Percentiles rank a stretch among this genome's conserved stretches.
Evolutionary conservation across 352 stramenopile genomes (phyloP).

Genomic region (Paralagenidium karlingii): DNA sequence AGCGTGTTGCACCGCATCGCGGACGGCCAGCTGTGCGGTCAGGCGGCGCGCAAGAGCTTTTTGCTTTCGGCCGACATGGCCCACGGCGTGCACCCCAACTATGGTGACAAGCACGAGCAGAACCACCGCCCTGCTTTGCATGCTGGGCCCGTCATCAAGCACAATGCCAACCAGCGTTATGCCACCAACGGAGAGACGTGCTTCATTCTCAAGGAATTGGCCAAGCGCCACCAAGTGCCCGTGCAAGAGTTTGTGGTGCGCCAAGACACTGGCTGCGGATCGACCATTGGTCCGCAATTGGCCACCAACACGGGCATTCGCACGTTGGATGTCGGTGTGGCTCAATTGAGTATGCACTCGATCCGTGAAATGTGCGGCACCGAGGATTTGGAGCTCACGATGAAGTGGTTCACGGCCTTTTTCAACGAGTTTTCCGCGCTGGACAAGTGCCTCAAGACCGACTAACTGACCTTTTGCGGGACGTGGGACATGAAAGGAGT

Average conservation of each 20-base stretch:
- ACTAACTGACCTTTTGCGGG: constrained; percentile 16
- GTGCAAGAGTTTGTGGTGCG: constrained; percentile 96
- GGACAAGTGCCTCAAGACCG: constrained; percentile 70
- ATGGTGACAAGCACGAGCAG: constrained; percentile 91
- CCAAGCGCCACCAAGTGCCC: constrained; percentile 64
- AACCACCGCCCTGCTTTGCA: constrained; percentile 89
- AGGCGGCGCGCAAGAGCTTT: constrained; percentile 55
- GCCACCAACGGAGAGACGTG: constrained; percentile 90
- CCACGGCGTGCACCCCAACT: constrained; percentile 97
- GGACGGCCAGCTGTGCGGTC: constrained; percentile 33
- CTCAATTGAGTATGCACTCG: constrained; percentile 97
- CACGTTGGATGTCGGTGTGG: constrained; percentile 94
- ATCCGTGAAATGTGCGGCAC: constrained; percentile 94
- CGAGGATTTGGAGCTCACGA: constrained; percentile 61
- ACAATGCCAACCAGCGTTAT: constrained; percentile 97
- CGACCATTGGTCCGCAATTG: constrained; percentile 96
- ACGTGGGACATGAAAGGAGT: background rate
- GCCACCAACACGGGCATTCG: constrained; percentile 90
- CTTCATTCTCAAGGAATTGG: constrained; percentile 88
- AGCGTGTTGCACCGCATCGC: constrained; percentile 46
- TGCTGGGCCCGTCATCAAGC: constrained; percentile 96
- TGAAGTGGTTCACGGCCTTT: constrained; percentile 89
- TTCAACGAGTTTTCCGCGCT: constrained; percentile 87
- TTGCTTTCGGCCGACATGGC: constrained; percentile 94
- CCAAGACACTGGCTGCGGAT: constrained; percentile 93